Conservation (phyloP, 148 eudicot species). For the Drosera capensis region DNA sequence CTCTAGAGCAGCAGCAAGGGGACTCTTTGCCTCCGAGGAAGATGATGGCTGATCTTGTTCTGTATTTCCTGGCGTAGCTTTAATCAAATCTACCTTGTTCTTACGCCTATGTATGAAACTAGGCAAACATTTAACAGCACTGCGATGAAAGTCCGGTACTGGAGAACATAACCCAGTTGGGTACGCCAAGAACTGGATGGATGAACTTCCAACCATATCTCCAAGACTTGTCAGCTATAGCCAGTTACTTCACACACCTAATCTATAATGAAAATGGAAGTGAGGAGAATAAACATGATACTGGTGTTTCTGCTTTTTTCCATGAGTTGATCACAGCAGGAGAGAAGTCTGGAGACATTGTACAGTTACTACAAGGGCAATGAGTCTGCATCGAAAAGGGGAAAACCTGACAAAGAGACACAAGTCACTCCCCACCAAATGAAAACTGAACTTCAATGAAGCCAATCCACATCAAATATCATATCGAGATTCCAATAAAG, state of each 20-base stretch:
- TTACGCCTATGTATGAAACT: slow-evolving; percentile 22
- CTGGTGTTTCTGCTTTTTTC: no score
- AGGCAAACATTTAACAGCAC: slow-evolving; percentile 24
- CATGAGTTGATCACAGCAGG: no score
- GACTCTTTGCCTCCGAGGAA: slow-evolving; percentile 30
- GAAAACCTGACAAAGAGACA: no score
- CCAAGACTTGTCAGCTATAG: neutral
- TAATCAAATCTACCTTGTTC: slow-evolving; percentile 20
- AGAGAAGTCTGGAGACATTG: no score
- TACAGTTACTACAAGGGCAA: no score
- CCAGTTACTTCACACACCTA: neutral
- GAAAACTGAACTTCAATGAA: no score
- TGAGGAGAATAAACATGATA: no score
- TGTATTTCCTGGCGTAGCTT: slow-evolving; percentile 29
- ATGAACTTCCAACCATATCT: slow-evolving; percentile 32
- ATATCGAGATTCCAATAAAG: no score
- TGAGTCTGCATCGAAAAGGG: no score
- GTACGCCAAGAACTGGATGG: slow-evolving; percentile 20
- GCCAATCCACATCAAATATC: no score
- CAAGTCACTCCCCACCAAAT: no score
- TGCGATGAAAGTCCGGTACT: slow-evolving; percentile 10
- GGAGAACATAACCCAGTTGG: slow-evolving; percentile 23
- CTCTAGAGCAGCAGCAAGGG: slow-evolving; percentile 37
- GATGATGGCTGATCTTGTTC: slow-evolving; percentile 24
- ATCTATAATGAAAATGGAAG: no score